Conservation (phyloP, 139 green algal genomes). For the Spirogloea muscicola region DNA sequence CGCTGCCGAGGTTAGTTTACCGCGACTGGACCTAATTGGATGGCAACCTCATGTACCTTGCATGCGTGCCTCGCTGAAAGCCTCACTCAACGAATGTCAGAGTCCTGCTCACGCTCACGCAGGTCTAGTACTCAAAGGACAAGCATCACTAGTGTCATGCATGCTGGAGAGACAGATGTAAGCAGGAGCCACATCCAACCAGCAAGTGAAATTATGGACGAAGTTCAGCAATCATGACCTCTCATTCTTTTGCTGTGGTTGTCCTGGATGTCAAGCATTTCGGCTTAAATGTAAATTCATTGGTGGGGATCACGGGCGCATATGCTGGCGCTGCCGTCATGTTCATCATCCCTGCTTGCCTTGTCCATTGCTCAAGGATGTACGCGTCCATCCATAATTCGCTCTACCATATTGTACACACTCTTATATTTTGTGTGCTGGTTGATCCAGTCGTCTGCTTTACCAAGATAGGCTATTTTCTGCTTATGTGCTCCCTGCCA, state of each 20-base stretch:
- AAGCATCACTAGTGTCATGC: too few relatives aligned
- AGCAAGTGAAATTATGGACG: background rate
- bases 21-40: too few relatives aligned
- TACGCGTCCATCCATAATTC: background rate
- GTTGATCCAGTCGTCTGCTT: background rate
- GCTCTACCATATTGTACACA: background rate
- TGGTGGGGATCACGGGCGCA: slow-evolving; percentile 37
- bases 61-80: too few relatives aligned
- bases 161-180: too few relatives aligned
- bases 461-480: background rate
- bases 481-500: background rate
- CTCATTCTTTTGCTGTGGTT: too few relatives aligned
- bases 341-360: slow-evolving; percentile 49
- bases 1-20: slow-evolving; percentile 19
- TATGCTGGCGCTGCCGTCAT: slow-evolving; percentile 45
- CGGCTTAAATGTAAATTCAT: slow-evolving; percentile 25
- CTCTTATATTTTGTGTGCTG: background rate
- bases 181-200: too few relatives aligned
- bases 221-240: too few relatives aligned
- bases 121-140: background rate
- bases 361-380: slow-evolving; percentile 38
- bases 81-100: too few relatives aligned
- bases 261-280: slow-evolving; percentile 6
- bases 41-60: too few relatives aligned
- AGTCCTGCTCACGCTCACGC: too few relatives aligned